Evolutionary conservation across 2,329 filamentous ascomycete genomes (phyloP).

Genomic region (Fusarium algeriense): DNA sequence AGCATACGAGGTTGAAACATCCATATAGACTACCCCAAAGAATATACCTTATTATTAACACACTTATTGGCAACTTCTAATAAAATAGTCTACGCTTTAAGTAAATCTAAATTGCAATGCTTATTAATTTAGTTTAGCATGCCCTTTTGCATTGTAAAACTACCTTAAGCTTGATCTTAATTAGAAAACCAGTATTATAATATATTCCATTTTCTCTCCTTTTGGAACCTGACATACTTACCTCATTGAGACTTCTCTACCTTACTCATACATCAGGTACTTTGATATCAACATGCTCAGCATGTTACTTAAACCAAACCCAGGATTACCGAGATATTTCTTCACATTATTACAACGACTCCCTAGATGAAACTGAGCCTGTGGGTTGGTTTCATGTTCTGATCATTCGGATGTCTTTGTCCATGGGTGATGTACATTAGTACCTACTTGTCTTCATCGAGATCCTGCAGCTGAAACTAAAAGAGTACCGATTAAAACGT

Average conservation of each 20-base stretch:
- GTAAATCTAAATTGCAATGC: neutral
- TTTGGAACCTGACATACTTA: too few relatives aligned
- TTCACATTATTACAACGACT: neutral
- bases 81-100: neutral
- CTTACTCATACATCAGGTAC: too few relatives aligned
- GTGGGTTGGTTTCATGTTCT: neutral
- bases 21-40: too few relatives aligned
- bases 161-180: neutral
- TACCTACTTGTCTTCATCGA: conserved; percentile 21
- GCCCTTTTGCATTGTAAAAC: neutral
- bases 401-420: neutral
- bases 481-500: conserved; percentile 30
- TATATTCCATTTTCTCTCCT: neutral
- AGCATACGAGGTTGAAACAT: too few relatives aligned
- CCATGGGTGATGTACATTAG: conserved; percentile 3
- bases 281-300: neutral
- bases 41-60: neutral
- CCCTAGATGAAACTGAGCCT: neutral
- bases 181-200: neutral
- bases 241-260: too few relatives aligned
- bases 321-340: too few relatives aligned
- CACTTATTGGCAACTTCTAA: neutral
- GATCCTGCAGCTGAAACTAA: conserved; percentile 1
- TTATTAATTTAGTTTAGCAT: neutral
- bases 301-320: too few relatives aligned